Conservation (phyloP, 805 yeast species). For the Ogataea saltuana region DNA sequence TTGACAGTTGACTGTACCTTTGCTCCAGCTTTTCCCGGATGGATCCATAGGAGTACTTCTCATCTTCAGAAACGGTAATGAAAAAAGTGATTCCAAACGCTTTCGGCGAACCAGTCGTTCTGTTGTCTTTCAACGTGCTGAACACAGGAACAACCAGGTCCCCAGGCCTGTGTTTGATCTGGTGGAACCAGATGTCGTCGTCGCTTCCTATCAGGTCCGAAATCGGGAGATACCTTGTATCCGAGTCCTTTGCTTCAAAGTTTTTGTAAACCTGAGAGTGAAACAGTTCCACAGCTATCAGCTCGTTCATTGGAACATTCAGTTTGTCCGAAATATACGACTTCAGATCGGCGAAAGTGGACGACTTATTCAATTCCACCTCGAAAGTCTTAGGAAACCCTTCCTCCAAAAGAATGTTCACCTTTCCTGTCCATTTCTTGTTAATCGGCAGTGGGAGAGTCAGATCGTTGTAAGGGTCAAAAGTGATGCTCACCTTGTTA, state of each 20-base stretch:
- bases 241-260: slow-evolving; percentile 57
- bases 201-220: slow-evolving; percentile 61
- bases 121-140: slow-evolving; percentile 42
- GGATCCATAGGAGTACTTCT: slow-evolving; percentile 53
- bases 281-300: slow-evolving; percentile 64
- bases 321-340: slow-evolving; percentile 55
- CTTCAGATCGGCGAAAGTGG: slow-evolving; percentile 65
- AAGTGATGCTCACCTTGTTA: slow-evolving; percentile 75
- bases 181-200: slow-evolving; percentile 69
- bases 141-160: slow-evolving; percentile 64
- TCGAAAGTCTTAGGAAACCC: slow-evolving; percentile 56
- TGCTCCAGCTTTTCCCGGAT: slow-evolving; percentile 59
- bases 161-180: slow-evolving; percentile 41
- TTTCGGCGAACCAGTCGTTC: slow-evolving; percentile 40
- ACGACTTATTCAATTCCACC: slow-evolving; percentile 68
- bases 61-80: slow-evolving; percentile 54
- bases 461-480: slow-evolving; percentile 90
- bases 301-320: slow-evolving; percentile 36
- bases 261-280: slow-evolving; percentile 67
- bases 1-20: slow-evolving; percentile 48
- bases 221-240: slow-evolving; percentile 62
- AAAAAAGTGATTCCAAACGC: slow-evolving; percentile 80
- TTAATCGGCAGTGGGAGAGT: slow-evolving; percentile 86
- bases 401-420: slow-evolving; percentile 61
- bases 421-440: slow-evolving; percentile 66